Evolutionary conservation across 768 basidiomycete species (phyloP).

Genomic region (Porpolomopsis calyptriformis): DNA sequence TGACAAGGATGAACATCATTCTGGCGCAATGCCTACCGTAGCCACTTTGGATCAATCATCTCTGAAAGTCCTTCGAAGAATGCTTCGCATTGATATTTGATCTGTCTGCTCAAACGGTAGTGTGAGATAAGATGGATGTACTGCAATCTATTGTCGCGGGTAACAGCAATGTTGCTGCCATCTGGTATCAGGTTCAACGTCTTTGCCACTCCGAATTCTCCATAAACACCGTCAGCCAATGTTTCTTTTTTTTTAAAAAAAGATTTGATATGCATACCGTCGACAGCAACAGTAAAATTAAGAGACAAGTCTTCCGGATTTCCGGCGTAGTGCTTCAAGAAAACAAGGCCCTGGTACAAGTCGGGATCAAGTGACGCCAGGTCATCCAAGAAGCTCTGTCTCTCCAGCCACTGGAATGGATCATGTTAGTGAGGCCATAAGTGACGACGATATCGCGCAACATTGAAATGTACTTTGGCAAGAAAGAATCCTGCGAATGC

Average conservation of each 20-base stretch:
- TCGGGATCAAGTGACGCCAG: constrained; percentile 86
- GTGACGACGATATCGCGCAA: not conserved
- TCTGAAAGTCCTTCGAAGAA: constrained; percentile 91
- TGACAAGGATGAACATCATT: not conserved
- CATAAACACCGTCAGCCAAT: not conserved
- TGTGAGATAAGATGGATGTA: constrained; percentile 88
- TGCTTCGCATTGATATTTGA: constrained; percentile 69
- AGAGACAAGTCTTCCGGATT: constrained; percentile 81
- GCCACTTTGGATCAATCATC: constrained; percentile 86
- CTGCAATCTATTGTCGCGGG: constrained; percentile 77
- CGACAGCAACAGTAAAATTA: constrained; percentile 79
- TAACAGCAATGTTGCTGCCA: constrained; percentile 76
- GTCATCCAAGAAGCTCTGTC: constrained; percentile 88
- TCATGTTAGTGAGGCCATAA: not conserved
- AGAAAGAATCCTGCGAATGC: constrained; percentile 95
- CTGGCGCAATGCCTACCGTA: constrained; percentile 41
- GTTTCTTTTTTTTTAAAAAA: not conserved
- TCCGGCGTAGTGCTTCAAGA: constrained; percentile 84
- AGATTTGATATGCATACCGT: constrained; percentile 38
- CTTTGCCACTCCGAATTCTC: constrained; percentile 75
- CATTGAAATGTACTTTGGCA: constrained; percentile 60
- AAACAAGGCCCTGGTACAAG: constrained; percentile 83
- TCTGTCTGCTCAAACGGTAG: constrained; percentile 82
- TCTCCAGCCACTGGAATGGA: constrained; percentile 70
- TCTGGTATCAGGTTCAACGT: constrained; percentile 71